Base-by-base conservation (phyloP, 495 filamentous ascomycete species). In the Xylaria nigripes region DNA sequence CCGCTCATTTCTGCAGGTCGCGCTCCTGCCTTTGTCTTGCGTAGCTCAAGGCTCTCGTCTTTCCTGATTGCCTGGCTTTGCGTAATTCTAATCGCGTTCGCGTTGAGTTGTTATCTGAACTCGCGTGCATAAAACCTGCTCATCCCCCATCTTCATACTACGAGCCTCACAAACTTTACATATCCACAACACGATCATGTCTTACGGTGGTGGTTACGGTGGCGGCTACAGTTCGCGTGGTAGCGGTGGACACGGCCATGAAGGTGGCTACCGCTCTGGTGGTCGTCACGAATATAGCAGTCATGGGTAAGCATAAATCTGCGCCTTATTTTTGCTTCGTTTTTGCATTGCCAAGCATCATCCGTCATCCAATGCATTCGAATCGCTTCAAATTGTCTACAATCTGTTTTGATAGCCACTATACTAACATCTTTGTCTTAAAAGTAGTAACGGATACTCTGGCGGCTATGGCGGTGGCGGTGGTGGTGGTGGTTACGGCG, bases 161-260 rank as follows among this genome's bases (percentile, higher is more conserved):
- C 54, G 41, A 15, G 32, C 22, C 38, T n/a, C 42, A 54, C n/a
- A 49, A 25, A 27, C 12, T 30, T 38, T 44, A 8, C 44, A 27
- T 53, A 50, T 16, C 50, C 40, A 21, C 32, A 48, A 48, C 6
- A 54, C 22, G 47, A 68, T 36, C 65, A 84, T 87, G 85, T 88
- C 84, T 72, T 89, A 87, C 81, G 81, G 86, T 61, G 86, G 84
- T 62, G 85, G 85, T 60, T 72, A 76, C 67, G 71, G 71, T 65
- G 70, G 73, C 66, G 71, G 70, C 46, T 40, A 40, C n/a, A 18
- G 36, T 19, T 40, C 36, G 2, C 36, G 36, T 12, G 70, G 75
- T 46, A 75, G 76, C 47, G 68, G 67, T 61, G 67, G 69, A 50
- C 68, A 70, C 29, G 74, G 74, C 50, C 73, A 81, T 18, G 74